Evolutionary conservation across 2,329 filamentous ascomycete species (phyloP).

Genomic region (Fusarium equiseti): DNA sequence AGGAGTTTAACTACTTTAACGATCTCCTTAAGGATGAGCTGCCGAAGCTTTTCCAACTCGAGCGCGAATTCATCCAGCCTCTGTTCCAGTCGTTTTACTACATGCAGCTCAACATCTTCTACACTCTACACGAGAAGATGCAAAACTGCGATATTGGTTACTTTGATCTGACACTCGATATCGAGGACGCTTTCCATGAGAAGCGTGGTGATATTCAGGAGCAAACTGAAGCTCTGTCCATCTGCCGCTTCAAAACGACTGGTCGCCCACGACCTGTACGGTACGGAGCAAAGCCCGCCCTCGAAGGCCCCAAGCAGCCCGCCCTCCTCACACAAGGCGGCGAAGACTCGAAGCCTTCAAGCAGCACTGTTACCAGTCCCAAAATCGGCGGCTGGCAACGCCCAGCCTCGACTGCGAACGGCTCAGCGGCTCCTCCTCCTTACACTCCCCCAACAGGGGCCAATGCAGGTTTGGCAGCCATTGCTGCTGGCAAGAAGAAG

Average conservation of each 20-base stretch:
- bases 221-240: constrained; percentile 82
- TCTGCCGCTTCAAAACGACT: constrained; percentile 91
- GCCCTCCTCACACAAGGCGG: constrained; percentile 67
- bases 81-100: constrained; percentile 99
- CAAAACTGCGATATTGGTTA: constrained; percentile 97
- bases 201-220: constrained; percentile 92
- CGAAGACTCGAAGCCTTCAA: constrained; percentile 48
- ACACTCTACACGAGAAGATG: constrained; percentile 98
- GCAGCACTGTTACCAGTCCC: constrained; percentile 39
- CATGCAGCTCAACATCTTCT: constrained; percentile 99
- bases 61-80: constrained; percentile 94
- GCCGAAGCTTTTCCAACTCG: constrained; percentile 88
- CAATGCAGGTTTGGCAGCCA: constrained; percentile 58
- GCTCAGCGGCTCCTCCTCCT: constrained; percentile 75
- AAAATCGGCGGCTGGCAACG: constrained; percentile 53
- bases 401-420: constrained; percentile 55
- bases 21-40: constrained; percentile 96
- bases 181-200: constrained; percentile 89
- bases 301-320: constrained; percentile 62
- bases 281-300: constrained; percentile 67
- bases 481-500: constrained; percentile 72
- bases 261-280: constrained; percentile 74
- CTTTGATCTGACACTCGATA: constrained; percentile 90
- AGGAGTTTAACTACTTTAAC: constrained; percentile 99
- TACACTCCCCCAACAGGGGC: constrained; percentile 67